These are phyloP conservation scores for Crassisporium funariophilum DNA, from an alignment of 768 basidiomycete species.

Conservation along the genomic window DNA sequence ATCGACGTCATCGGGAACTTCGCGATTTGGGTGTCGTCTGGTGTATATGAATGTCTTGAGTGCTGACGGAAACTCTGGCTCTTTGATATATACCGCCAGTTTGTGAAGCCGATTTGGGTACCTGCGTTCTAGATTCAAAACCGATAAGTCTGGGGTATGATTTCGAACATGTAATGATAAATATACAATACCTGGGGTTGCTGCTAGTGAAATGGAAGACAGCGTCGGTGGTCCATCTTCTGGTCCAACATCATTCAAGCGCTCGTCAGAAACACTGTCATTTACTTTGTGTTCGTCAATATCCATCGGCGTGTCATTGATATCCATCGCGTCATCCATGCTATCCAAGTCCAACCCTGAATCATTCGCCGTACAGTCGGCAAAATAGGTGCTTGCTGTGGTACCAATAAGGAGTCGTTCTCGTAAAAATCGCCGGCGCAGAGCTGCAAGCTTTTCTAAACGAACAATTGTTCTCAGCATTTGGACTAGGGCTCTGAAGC, in stretches of 20 bases:
- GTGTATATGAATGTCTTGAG: constrained; percentile 16
- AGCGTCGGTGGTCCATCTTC: constrained; percentile 10
- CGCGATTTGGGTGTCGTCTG: constrained; percentile 11
- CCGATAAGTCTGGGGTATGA: background rate
- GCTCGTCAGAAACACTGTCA: background rate
- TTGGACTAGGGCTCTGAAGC: constrained; percentile 28
- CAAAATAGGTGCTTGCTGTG: constrained; percentile 18
- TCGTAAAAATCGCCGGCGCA: background rate
- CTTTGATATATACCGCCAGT: constrained; percentile 3
- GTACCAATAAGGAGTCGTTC: constrained; percentile 15
- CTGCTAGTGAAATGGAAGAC: constrained; percentile 8
- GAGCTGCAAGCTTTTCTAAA: constrained; percentile 26
- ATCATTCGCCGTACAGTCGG: background rate
- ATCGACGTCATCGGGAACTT: constrained; percentile 3
- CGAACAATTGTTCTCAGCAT: constrained; percentile 29
- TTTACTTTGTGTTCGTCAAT: background rate
- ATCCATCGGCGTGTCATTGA: background rate
- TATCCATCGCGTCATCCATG: background rate
- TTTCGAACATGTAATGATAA: background rate
- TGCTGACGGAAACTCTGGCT: constrained; percentile 12
- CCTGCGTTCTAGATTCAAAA: background rate
- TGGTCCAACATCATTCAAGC: constrained; percentile 6
- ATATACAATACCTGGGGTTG: constrained; percentile 1
- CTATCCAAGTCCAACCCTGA: too few species aligned
- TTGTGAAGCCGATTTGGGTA: constrained; percentile 2